Conservation (phyloP, 2,329 filamentous ascomycete genomes). For the Aspergillus uvarum region DNA sequence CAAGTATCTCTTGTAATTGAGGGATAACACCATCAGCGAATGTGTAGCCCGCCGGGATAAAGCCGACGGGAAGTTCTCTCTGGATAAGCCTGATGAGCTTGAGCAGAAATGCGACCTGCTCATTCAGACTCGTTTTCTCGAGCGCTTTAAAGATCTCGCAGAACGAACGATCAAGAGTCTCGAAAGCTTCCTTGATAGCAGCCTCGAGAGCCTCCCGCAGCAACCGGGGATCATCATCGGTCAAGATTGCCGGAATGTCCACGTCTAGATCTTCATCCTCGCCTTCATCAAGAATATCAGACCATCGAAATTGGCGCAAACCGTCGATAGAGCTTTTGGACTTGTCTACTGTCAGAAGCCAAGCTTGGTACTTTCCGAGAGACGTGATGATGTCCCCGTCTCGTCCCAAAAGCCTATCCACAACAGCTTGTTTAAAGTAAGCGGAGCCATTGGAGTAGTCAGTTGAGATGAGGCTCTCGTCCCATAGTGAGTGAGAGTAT, state of each 20-base stretch:
- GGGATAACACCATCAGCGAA: constrained; percentile 65
- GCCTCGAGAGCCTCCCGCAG: constrained; percentile 61
- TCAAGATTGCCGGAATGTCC: constrained; percentile 53
- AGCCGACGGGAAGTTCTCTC: constrained; percentile 57
- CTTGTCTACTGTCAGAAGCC: constrained; percentile 69
- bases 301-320: constrained; percentile 37
- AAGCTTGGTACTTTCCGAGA: constrained; percentile 65
- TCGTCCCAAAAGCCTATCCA: constrained; percentile 70
- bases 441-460: constrained; percentile 66
- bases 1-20: constrained; percentile 63
- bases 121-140: constrained; percentile 48
- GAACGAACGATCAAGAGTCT: constrained; percentile 49
- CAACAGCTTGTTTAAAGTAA: constrained; percentile 67
- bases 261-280: constrained; percentile 41
- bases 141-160: constrained; percentile 50
- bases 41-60: constrained; percentile 39
- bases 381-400: constrained; percentile 65
- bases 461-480: constrained; percentile 60
- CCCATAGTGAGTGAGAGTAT: constrained; percentile 64
- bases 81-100: constrained; percentile 74
- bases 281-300: constrained; percentile 40
- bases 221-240: constrained; percentile 67
- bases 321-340: constrained; percentile 34
- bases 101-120: constrained; percentile 62
- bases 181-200: constrained; percentile 58